A percentile compares a stretch with the other conserved stretches of the same genome.
Conservation (phyloP, 768 basidiomycete genomes). For the Sporobolomyces roseus region DNA sequence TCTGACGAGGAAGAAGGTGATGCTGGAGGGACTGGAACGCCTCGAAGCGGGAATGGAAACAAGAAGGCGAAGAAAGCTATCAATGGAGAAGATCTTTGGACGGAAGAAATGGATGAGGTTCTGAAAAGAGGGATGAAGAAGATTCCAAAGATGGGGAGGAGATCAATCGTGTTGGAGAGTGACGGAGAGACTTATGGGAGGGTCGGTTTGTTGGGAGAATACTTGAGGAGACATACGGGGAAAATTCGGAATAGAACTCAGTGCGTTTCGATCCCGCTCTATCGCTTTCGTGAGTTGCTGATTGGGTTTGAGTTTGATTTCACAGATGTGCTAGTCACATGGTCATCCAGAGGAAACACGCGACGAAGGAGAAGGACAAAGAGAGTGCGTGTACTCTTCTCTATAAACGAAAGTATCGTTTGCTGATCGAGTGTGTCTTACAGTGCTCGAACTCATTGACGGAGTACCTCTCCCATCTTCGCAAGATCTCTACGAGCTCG, state of each 20-base stretch:
- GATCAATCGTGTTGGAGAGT: slow-evolving; percentile 2
- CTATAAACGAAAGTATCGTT: neutral
- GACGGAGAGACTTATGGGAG: slow-evolving; percentile 15
- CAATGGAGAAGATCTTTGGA: slow-evolving; percentile 10
- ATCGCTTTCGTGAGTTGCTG: no score
- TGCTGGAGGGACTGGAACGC: neutral
- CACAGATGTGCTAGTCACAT: slow-evolving; percentile 4
- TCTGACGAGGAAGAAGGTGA: neutral
- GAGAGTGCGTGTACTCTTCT: neutral
- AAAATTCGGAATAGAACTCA: slow-evolving; percentile 6
- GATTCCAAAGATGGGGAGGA: slow-evolving; percentile 18
- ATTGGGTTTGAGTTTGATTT: no score
- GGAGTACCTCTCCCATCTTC: neutral
- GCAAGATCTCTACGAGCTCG: neutral
- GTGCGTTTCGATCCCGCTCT: no score
- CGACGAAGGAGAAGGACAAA: neutral
- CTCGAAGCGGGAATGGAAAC: neutral
- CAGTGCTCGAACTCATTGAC: neutral
- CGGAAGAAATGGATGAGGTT: neutral
- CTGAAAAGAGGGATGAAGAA: neutral
- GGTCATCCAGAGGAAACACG: neutral
- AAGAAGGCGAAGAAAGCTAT: neutral
- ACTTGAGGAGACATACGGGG: slow-evolving; percentile 28
- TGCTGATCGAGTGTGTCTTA: neutral
- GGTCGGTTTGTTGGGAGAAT: slow-evolving; percentile 16